Base-by-base conservation (phyloP, 2,329 filamentous ascomycete genomes). In the Elsinoe batatas region DNA sequence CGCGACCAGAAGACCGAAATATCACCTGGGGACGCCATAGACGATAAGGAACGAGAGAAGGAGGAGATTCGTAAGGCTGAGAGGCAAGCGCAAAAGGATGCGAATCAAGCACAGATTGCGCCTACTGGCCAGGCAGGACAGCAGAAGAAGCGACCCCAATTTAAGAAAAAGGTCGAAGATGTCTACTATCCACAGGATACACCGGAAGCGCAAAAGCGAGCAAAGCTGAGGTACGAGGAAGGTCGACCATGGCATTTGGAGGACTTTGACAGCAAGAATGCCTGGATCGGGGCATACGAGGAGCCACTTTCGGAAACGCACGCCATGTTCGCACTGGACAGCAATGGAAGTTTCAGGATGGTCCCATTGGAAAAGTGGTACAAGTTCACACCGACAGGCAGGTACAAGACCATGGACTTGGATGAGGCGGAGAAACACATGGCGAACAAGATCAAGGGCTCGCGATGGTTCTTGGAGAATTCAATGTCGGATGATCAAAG, bases 341-440 rank as follows among this genome's bases (percentile, higher is more conserved):
- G 83, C 36, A 79, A 82, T 8, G 77, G 77, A 1, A 82, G 63
- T 11, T 93, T 95, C 67, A 83, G 84, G 57, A 87, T 97, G 82
- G 78, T 95, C 2, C 94, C 94, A 0, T 73, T 97, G 15, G 91
- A 98, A 71, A 95, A 96, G 66, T 96, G 88, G 84, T 98, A 98
- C 73, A 87, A 83, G 56, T 94, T 95, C 67, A 84, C 80, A 3
- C 79, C 84, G 42, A 91, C 91, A 1, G 64, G 64, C 53, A 63
- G 65, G 67, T 67, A 71, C 61, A 87, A 88, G 56, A 81, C 85
- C 10, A 81, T 91, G 68, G 85, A 82, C 0, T 83, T 91, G 10
- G 91, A 95, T 59, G 85, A 95, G 67, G 88, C 88, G 0, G 91
- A 97, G 68, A 85, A 85, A 56, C 77, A 84, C 56, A 89, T 95